These are phyloP conservation scores for Pleomassaria siparia DNA, from an alignment of 2,329 filamentous ascomycete genomes.

Conservation along the genomic window DNA sequence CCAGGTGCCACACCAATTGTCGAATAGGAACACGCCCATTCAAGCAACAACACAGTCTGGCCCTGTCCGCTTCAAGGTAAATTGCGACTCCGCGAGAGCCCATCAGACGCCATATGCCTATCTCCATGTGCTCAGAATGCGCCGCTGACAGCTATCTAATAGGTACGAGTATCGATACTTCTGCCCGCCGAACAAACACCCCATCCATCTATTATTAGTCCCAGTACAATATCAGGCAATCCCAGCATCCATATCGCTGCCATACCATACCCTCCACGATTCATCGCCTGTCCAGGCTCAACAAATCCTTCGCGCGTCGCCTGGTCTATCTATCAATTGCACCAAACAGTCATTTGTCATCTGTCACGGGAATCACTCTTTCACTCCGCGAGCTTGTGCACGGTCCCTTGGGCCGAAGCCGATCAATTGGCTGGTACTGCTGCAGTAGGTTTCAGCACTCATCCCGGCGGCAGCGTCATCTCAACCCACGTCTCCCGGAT, in stretches of 20 bases:
- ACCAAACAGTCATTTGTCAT: constrained; percentile 20
- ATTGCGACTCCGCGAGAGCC: constrained; percentile 26
- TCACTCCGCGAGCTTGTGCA: constrained; percentile 33
- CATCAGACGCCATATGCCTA: constrained; percentile 22
- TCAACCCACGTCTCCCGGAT: constrained; percentile 13
- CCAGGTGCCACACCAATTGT: constrained; percentile 20
- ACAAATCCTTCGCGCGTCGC: constrained; percentile 35
- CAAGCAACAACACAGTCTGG: constrained; percentile 27
- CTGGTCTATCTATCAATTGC: constrained; percentile 11
- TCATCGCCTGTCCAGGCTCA: constrained; percentile 28
- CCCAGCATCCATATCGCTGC: constrained; percentile 20
- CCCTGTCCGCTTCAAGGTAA: constrained; percentile 38
- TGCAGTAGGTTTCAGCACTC: constrained; percentile 26
- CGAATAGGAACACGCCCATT: constrained; percentile 36
- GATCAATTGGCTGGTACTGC: constrained; percentile 36
- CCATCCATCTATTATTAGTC: constrained; percentile 13
- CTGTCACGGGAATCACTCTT: constrained; percentile 37
- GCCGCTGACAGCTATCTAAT: constrained; percentile 31
- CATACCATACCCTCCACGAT: too few species aligned
- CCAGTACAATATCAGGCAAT: constrained; percentile 25
- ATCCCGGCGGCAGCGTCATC: constrained; percentile 24
- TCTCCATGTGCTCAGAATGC: constrained; percentile 9
- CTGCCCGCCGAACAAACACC: constrained; percentile 16
- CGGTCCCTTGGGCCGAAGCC: constrained; percentile 26
- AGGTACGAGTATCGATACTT: constrained; percentile 15